Evolutionary conservation across 2,329 filamentous ascomycete species (phyloP), one percentile per base, ranked within the genome.

Genomic region (Aspergillus proliferans): DNA sequence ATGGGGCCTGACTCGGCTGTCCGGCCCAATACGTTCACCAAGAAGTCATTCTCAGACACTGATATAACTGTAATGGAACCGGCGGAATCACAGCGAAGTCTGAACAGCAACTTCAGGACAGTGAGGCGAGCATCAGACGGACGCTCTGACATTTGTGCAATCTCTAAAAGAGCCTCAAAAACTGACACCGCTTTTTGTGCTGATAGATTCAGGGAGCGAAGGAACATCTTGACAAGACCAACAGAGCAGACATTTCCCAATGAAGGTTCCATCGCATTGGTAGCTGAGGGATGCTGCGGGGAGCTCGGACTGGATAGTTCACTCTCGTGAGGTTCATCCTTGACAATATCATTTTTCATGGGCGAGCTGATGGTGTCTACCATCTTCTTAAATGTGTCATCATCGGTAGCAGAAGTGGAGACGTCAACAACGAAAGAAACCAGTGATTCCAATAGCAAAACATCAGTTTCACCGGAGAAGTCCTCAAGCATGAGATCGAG

Each of bases 11-110:
- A 76, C 43, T 80, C 78, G 22, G 74, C 62, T 5, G 79, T 83
- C 34, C 89, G 83, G 57, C 83, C 85, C 8, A 95, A 72, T 6
- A 85, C 78, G 14, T 82, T 78, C 24, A 90, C 88, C 21, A 95
- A 74, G 47, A 82, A 82, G 55, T 85, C 82, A 24, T 83, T 86
- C 63, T 95, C 88, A 1, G 85, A 82, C 26, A 82, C 79, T 30
- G 80, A 71, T 6, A 83, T 83, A 47, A 95, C 74, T 50, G 86
- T 88, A 3, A 96, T 79, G 41, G 84, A 80, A 56, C 91, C 82
- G 8, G 86, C 82, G 64, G 86, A 88, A 67, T 95, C 89, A 19
- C 89, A 88, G 50, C 91, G 82, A 26, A 96, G 73, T 40, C 91
- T 83, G 64, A 94, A 92, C 2, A 96, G 73, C 40, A 92, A 71